phyloP scores from a whole-genome alignment of 2,329 filamentous ascomycete species.

The Cadophora luteo-olivacea region DNA sequence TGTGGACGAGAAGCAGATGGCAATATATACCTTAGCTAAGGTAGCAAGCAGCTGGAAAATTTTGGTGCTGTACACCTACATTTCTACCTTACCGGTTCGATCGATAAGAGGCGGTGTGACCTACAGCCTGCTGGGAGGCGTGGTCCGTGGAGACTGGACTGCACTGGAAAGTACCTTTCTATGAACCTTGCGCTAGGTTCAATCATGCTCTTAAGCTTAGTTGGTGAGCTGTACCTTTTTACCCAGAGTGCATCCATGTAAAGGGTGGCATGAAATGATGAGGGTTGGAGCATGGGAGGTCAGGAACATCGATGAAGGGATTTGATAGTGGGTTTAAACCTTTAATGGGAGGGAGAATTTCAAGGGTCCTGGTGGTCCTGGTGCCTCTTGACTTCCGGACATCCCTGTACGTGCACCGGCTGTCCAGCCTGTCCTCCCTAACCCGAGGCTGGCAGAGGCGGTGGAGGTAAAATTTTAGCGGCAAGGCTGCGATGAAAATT shows the following conservation, averaged over 20 bases:
- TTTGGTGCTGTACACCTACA: slow-evolving; percentile 19
- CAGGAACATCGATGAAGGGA: slow-evolving; percentile 11
- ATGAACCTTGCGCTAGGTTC: slow-evolving; percentile 13
- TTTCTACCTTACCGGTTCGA: slow-evolving; percentile 7
- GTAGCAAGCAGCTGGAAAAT: slow-evolving; percentile 1
- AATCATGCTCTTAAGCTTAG: slow-evolving; percentile 3
- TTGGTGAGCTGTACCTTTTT: not conserved
- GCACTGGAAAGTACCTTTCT: slow-evolving; percentile 6
- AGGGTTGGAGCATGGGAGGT: not conserved
- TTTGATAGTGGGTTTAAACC: not conserved
- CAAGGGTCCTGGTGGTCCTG: not conserved
- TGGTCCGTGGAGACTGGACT: slow-evolving; percentile 21
- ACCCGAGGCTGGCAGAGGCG: slow-evolving; percentile 16
- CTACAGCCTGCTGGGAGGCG: not conserved
- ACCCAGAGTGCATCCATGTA: slow-evolving; percentile 12
- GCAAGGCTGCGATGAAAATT: slow-evolving; percentile 17
- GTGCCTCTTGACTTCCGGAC: not conserved
- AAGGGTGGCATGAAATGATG: not conserved
- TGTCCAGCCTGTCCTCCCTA: not conserved
- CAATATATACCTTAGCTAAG: slow-evolving; percentile 12
- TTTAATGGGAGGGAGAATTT: not conserved
- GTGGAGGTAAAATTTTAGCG: slow-evolving; percentile 16
- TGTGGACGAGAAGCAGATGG: not conserved
- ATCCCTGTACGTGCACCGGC: not conserved
- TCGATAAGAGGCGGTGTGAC: slow-evolving; percentile 28